Evolutionary conservation across 2,329 filamentous ascomycete genomes (phyloP), one percentile per base, ranked within the genome.

Genomic region (Monilinia laxa): DNA sequence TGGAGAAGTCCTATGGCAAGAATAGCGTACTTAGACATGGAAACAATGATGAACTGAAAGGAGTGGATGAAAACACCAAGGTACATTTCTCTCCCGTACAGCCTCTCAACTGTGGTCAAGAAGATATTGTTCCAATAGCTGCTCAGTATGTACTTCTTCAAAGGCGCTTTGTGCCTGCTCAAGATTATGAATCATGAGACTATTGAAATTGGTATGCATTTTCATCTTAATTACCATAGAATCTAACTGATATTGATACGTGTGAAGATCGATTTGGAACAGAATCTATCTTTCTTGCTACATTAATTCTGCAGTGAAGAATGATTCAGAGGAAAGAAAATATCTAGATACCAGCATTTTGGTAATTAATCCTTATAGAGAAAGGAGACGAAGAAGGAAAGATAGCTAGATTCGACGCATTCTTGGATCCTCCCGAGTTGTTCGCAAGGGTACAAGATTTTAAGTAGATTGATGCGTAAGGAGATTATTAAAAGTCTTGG

Each of bases 261-360:
- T 5, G 49, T 38, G 6, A 47, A 68, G 67, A 67, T 38, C 35
- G 64, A 20, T n/a, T 64, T 7, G 42, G 6, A 63, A 68, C 20
- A 70, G 64, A 25, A 64, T 71, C 14, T 68, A 66, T 23, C 31
- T 35, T 35, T 20, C 31, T 35, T 35, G 4, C 45, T 68, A 9
- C 14, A 70, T 72, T 25, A 67, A 63, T 10, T 72, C 71, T 59
- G 56, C 65, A 3, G 66, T 70, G 1, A 64, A 66, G 38, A 55
- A 68, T 57, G 70, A 72, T 59, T 62, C 66, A n/a, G 63, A 70
- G 23, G 54, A 63, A 3, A 67, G 66, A 35, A 35, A 42, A 56
- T 7, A 62, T 71, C 18, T 68, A 35, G 18, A 64, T 72, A 14
- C 67, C 66, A 18, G 68, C 67, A 4, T 57, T 69, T 31, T 67